Percentiles rank a stretch among this genome's conserved stretches.
These are phyloP conservation scores for Ananas comosus DNA, from an alignment of 176 grass and related monocot species.

Conservation along the genomic window DNA sequence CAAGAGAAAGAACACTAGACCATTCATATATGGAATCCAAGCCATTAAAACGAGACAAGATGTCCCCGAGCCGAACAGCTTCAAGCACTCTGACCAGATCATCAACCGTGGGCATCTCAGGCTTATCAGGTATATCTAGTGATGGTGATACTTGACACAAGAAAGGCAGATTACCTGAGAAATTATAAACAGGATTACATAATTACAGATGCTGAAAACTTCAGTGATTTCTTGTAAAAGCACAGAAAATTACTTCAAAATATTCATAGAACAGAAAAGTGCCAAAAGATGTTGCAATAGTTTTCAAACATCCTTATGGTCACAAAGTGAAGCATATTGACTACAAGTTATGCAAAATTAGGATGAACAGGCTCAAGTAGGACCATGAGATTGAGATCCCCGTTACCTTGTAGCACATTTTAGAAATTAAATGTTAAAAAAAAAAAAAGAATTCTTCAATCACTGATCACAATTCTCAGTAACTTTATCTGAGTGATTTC, in stretches of 20 bases:
- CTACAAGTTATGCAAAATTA: too few species aligned
- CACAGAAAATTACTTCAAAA: not conserved
- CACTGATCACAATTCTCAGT: too few species aligned
- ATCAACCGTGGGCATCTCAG: constrained; percentile 51
- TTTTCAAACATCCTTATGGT: too few species aligned
- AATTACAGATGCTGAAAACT: not conserved
- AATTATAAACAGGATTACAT: constrained; percentile 8
- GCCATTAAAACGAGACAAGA: constrained; percentile 86
- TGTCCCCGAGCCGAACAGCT: constrained; percentile 58
- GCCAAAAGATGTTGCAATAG: not conserved
- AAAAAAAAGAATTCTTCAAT: too few species aligned
- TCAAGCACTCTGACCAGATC: constrained; percentile 71
- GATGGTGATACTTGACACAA: constrained; percentile 48
- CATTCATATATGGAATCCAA: constrained; percentile 85
- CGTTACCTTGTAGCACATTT: too few species aligned
- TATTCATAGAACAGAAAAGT: not conserved
- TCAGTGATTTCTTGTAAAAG: not conserved
- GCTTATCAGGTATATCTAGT: constrained; percentile 24
- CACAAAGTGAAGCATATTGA: too few species aligned
- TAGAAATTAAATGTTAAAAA: too few species aligned
- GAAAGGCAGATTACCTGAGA: constrained; percentile 56
- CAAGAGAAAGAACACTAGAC: constrained; percentile 97
- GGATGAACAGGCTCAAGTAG: too few species aligned
- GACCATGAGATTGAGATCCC: too few species aligned
- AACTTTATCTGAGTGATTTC: too few species aligned